A percentile compares a stretch with the other conserved stretches of the same genome.
Evolutionary conservation across 176 grass and related monocot species (phyloP).

Genomic region (Alopecurus myosuroides): DNA sequence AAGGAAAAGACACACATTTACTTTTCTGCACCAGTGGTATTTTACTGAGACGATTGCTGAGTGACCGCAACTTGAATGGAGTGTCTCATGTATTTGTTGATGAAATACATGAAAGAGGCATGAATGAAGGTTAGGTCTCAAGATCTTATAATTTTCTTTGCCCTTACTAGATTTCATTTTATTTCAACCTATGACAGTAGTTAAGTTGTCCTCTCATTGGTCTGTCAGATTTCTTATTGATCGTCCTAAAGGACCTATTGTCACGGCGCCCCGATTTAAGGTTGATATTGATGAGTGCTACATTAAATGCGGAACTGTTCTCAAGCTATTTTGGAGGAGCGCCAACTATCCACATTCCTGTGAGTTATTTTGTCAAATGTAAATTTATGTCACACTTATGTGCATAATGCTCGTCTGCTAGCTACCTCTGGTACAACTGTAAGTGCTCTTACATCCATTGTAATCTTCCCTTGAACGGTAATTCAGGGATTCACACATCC

Average conservation of each 20-base stretch:
- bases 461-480: constrained; percentile 19
- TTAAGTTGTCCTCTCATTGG: neutral
- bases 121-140: constrained; percentile 84
- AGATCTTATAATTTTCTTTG: neutral
- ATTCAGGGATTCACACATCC: constrained; percentile 89
- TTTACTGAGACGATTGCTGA: constrained; percentile 85
- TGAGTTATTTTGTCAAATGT: constrained; percentile 39
- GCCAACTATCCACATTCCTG: constrained; percentile 89
- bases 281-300: constrained; percentile 99
- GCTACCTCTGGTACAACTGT: constrained; percentile 6
- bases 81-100: constrained; percentile 99
- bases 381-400: constrained; percentile 5
- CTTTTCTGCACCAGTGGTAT: constrained; percentile 99
- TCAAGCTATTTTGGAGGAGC: constrained; percentile 94
- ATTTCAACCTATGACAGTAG: constrained; percentile 11
- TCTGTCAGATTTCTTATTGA: constrained; percentile 93
- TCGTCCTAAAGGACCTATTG: constrained; percentile 89
- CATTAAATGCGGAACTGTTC: constrained; percentile 93
- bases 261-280: constrained; percentile 80
- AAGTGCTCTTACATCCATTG: constrained; percentile 6
- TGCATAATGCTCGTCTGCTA: constrained; percentile 3
- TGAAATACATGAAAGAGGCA: constrained; percentile 99
- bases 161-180: neutral
- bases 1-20: constrained; percentile 96
- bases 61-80: constrained; percentile 85